Conservation (phyloP, 2,329 filamentous ascomycete genomes). For the Aspergillus felis region DNA sequence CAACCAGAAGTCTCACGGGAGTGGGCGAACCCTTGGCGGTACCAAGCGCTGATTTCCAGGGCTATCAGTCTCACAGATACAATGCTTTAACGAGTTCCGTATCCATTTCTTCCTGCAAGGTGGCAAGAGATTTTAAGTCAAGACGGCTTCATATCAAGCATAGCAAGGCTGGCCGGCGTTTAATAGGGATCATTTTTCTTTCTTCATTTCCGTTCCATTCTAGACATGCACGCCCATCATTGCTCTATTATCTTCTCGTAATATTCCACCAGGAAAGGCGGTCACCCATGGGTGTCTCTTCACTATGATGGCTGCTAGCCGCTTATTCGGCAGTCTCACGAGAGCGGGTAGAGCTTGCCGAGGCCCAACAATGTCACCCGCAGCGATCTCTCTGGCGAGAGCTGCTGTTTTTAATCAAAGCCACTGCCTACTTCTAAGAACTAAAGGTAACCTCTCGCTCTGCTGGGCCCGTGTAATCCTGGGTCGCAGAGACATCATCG, state of each 20-base stretch:
- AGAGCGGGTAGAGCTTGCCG: background rate
- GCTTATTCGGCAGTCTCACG: background rate
- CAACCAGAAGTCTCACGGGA: slow-evolving; percentile 8
- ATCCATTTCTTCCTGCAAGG: slow-evolving; percentile 8
- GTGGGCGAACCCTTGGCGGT: slow-evolving; percentile 18
- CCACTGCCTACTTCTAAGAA: background rate
- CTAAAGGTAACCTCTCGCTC: background rate
- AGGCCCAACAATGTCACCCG: background rate
- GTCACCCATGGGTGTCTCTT: background rate
- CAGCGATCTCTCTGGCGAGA: background rate
- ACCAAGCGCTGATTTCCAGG: background rate
- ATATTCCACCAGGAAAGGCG: background rate
- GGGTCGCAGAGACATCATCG: background rate
- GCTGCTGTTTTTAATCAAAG: background rate
- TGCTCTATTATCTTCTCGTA: background rate
- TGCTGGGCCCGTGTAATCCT: background rate
- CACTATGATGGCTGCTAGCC: background rate
- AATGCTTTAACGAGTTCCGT: background rate
- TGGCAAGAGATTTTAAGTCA: background rate
- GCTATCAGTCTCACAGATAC: background rate
- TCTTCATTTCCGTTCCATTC: background rate
- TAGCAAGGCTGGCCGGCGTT: slow-evolving; percentile 27
- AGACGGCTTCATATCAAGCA: slow-evolving; percentile 12
- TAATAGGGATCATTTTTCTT: slow-evolving; percentile 5
- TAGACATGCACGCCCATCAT: background rate